A percentile compares a stretch with the other conserved stretches of the same genome.
Conservation (phyloP, 352 stramenopile genomes). For the Peronospora farinosa region DNA sequence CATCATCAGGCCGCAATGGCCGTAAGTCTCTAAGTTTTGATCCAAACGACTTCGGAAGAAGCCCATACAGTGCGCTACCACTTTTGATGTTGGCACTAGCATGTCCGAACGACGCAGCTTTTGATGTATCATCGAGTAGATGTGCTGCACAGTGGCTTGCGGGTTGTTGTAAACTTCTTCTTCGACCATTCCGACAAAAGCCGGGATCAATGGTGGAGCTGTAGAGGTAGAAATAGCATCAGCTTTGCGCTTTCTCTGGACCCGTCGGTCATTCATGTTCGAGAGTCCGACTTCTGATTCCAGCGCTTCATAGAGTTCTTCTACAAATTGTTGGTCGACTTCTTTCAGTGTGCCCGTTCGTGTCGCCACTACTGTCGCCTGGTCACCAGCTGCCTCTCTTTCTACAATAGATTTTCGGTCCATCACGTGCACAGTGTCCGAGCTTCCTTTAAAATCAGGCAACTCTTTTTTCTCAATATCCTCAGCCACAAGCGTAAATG, state of each 20-base stretch:
- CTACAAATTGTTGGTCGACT: constrained; percentile 22
- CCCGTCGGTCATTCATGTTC: not conserved
- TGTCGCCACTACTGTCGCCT: constrained; percentile 22
- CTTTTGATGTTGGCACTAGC: constrained; percentile 39
- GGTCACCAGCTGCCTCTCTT: constrained; percentile 21
- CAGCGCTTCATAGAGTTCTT: constrained; percentile 29
- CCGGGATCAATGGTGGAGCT: constrained; percentile 25
- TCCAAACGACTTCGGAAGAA: constrained; percentile 41
- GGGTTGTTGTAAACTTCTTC: constrained; percentile 47
- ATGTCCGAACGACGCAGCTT: constrained; percentile 33
- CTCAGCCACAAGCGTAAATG: constrained; percentile 20
- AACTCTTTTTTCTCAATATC: constrained; percentile 2
- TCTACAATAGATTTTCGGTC: constrained; percentile 37
- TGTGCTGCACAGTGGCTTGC: constrained; percentile 27
- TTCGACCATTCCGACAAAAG: constrained; percentile 53
- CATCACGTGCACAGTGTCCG: constrained; percentile 28
- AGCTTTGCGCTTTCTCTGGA: constrained; percentile 19
- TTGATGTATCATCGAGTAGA: constrained; percentile 36
- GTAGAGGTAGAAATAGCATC: constrained; percentile 12
- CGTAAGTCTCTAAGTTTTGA: constrained; percentile 31
- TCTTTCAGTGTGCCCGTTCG: constrained; percentile 6
- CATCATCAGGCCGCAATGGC: constrained; percentile 37
- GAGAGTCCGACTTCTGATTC: constrained; percentile 19
- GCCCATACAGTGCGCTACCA: constrained; percentile 28
- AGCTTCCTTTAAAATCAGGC: constrained; percentile 24